Evolutionary conservation across 2,329 filamentous ascomycete genomes (phyloP), one percentile per base, ranked within the genome.

Genomic region (Xylariaceae sp.): DNA sequence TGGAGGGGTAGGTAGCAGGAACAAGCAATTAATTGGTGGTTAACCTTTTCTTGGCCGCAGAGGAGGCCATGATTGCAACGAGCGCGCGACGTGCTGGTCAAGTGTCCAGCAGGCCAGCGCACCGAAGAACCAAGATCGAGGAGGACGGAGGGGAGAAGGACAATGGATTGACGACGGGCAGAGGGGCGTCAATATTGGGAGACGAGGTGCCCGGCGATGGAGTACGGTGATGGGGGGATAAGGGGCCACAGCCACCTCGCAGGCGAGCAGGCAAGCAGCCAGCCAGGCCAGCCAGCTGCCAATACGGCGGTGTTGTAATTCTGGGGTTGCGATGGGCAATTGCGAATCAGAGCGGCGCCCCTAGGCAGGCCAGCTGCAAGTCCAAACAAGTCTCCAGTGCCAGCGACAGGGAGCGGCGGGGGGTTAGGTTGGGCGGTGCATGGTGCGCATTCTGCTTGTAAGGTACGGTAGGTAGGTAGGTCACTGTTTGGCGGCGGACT

Each of bases 21-120:
- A 18, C 17, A 49, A 31, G 43, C 47, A 42, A 48, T 48, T 50
- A 50, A 50, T 34, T n/a, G 33, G 44, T 47, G 18, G 47, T 47
- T 52, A 51, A 58, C 56, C 56, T 58, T 56, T 52, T 58, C 48
- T 47, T 58, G 16, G 55, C 50, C 18, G 55, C 50, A 44, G 50
- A 50, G 13, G 50, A 48, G 10, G 56, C 56, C 56, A 58, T 58
- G 19, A 14, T 45, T 18, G 48, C 22, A 5, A 28, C 22, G 22
- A 28, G 22, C 22, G 22, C 22, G 4, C 22, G 22, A 28, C 22
- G 22, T 16, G 45, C 47, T 40, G 50, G 53, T 19, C 19, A 13
- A 43, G 40, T 22, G 47, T 28, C 50, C 45, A 42, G 54, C 39
- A 46, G 39, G 42, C 55, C 33, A 18, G 45, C 53, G 53, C 53